Base-by-base conservation (phyloP, 768 basidiomycete species). In the Mycena belliarum region DNA sequence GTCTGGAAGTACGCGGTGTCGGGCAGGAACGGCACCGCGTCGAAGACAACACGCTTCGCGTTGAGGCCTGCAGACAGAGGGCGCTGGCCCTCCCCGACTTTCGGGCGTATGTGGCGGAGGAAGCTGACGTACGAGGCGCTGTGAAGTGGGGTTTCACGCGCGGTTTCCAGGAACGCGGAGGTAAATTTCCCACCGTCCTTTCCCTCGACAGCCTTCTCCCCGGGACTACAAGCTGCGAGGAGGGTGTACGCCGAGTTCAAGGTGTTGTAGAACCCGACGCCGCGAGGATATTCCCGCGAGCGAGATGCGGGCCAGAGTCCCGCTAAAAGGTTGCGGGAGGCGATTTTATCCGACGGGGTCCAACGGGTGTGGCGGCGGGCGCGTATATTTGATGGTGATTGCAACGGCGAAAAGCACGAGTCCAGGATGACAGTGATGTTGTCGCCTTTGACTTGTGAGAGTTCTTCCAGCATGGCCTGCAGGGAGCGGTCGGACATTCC, bases 401-500 rank as follows among this genome's bases (percentile, higher is more conserved):
- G 72, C 20, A 69, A 64, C 14, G 79, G 72, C 11, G 81, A 76
- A 71, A 88, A 87, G 63, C 84, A 88, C 62, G 82, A 79, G 68
- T 89, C 87, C 23, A 88, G 73, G 53, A 89, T 77, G 55, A 89
- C 68, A 1, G 87, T 85, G 69, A 89, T 82, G 57, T 89, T 89
- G 68, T 88, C 75, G 28, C 87, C 87, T 63, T 88, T 89, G 43
- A 71, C 72, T 24, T 71, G 70, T 18, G 77, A 72, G 38, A 89
- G 78, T 50, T 86, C 83, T 50, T 66, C 63, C n/a, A 89, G 70
- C 76, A 89, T 80, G 37, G 85, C 79, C 40, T 78, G 76, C 53
- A 89, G 72, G 11, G 87, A 87, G 47, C 83, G 82, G 70, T 88
- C 87, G 43, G 85, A 85, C 58, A 89, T 85, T 24, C 87, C 88